Evolutionary conservation across 1,139 yeast species (phyloP), one percentile per base, ranked within the genome.

Genomic region (Suhomyces terraborum): DNA sequence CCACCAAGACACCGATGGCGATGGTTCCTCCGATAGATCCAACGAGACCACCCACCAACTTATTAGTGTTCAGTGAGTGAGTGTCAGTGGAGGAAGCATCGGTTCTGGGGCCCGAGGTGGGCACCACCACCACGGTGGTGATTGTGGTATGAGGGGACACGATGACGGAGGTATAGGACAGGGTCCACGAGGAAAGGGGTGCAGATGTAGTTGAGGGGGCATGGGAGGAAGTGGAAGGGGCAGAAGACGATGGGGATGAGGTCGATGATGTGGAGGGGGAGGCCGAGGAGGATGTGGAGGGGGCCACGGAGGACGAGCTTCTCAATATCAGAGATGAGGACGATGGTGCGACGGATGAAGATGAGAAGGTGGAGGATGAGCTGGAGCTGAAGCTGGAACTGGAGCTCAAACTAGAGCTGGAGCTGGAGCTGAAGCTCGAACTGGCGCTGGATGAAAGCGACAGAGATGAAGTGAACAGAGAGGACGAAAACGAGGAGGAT

Each of bases 11-110:
- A 1, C 73, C 75, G 39, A 73, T 66, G 8, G 69, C 62, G 29
- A 73, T 66, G 14, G 72, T 61, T 3, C 78, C 78, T 10, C 77
- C 78, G 27, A 73, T 68, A 4, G 76, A 71, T 1, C 78, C 78
- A 7, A 73, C 77, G 17, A 73, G 54, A 0, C 78, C 77, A 6
- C 78, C 78, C 35, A 73, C 71, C 41, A 73, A 58, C 50, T 66
- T 70, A 28, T 70, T 60, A 49, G 67, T 71, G 21, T 54, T 56
- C 32, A 55, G 51, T 1, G 61, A 50, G 19, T 57, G 46, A 19
- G 53, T 46, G 40, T 42, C 38, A n/a, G 54, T 48, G 27, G 47
- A 24, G 14, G 46, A 36, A 2, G 45, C 47, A 6, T 30, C 28
- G 25, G 24, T 34, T 14, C 21, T 21, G 8, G 56, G 27, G 25